Evolutionary conservation across 352 stramenopile species (phyloP).

Genomic region (Phytophthora hibernalis): DNA sequence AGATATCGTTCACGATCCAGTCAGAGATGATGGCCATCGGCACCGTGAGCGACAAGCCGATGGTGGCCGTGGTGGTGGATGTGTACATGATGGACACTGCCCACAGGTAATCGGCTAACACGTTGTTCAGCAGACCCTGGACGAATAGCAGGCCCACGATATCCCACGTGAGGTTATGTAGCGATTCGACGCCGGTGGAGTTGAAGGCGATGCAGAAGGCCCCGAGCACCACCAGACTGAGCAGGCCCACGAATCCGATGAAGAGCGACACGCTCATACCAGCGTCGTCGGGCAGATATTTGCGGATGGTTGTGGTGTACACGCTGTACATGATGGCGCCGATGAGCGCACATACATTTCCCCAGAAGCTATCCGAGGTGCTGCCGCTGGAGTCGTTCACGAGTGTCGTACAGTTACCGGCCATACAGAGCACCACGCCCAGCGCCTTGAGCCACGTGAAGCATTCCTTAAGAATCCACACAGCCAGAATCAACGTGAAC

Average conservation of each 20-base stretch:
- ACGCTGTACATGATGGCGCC: conserved; percentile 93
- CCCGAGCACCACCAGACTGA: conserved; percentile 93
- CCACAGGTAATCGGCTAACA: conserved; percentile 97
- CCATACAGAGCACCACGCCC: conserved; percentile 90
- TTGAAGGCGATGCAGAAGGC: conserved; percentile 88
- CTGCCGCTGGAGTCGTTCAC: conserved; percentile 71
- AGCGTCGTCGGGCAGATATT: conserved; percentile 79
- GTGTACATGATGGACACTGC: conserved; percentile 95
- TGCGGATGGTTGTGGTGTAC: conserved; percentile 93
- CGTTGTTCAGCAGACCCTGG: conserved; percentile 96
- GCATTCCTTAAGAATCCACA: conserved; percentile 83
- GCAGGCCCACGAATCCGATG: conserved; percentile 95
- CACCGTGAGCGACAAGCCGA: conserved; percentile 97
- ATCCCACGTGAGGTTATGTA: conserved; percentile 67
- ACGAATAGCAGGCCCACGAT: conserved; percentile 88
- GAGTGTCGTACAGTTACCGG: conserved; percentile 88
- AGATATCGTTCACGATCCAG: conserved; percentile 66
- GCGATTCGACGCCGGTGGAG: conserved; percentile 71
- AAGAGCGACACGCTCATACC: conserved; percentile 93
- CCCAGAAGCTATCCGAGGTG: conserved; percentile 53
- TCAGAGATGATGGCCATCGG: conserved; percentile 95
- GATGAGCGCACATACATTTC: conserved; percentile 74
- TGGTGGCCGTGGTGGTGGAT: conserved; percentile 95
- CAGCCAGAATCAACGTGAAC: conserved; percentile 94
- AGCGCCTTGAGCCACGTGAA: conserved; percentile 86